Evolutionary conservation across 2,329 filamentous ascomycete genomes (phyloP).

Genomic region (Alternaria panax): DNA sequence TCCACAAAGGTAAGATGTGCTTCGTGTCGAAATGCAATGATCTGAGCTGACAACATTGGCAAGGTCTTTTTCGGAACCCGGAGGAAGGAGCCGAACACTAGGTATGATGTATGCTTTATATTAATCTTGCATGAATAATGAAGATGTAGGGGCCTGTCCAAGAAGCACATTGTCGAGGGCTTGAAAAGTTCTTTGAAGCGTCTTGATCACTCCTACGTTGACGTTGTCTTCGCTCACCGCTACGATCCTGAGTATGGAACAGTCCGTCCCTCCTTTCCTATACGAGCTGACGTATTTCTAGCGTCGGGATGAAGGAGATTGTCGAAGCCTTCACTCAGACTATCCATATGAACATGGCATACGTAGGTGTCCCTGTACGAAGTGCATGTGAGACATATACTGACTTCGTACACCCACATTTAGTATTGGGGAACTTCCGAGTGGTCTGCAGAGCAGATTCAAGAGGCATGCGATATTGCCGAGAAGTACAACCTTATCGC

Average conservation of each 20-base stretch:
- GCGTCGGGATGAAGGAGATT: constrained; percentile 68
- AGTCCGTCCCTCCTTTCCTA: no score
- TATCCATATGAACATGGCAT: constrained; percentile 64
- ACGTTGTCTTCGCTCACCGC: constrained; percentile 69
- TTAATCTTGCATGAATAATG: constrained; percentile 2
- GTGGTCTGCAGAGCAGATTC: constrained; percentile 67
- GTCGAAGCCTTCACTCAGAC: constrained; percentile 63
- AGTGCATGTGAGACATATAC: no score
- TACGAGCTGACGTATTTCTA: constrained; percentile 22
- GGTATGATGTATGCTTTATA: not conserved
- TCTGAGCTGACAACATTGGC: constrained; percentile 8
- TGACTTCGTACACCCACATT: no score
- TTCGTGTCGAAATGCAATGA: not conserved
- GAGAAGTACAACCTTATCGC: constrained; percentile 70
- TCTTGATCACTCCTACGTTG: constrained; percentile 71
- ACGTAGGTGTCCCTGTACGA: no score
- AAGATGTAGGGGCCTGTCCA: constrained; percentile 50
- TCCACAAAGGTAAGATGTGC: constrained; percentile 30
- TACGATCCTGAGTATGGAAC: constrained; percentile 57
- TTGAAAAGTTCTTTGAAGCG: constrained; percentile 65
- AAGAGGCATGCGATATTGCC: constrained; percentile 65
- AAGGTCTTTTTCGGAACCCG: constrained; percentile 64
- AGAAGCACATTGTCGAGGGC: constrained; percentile 64
- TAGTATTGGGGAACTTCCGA: constrained; percentile 63
- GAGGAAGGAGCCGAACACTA: constrained; percentile 65